phyloP scores from a whole-genome alignment of 768 basidiomycete species.

The Phylloporus rhodoxanthus region DNA sequence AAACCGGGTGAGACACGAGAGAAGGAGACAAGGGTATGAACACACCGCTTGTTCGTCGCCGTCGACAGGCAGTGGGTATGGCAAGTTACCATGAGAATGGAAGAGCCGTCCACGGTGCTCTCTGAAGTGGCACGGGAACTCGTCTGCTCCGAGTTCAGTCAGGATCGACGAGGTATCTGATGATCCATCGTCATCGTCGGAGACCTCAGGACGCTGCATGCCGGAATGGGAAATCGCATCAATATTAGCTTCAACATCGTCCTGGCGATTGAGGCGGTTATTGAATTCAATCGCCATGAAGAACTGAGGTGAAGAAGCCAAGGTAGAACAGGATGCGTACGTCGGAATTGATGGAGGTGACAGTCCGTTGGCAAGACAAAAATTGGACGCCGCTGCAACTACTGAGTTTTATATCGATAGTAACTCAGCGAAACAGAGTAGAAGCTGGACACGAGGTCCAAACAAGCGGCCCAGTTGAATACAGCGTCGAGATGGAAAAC shows the following conservation, averaged over 20 bases:
- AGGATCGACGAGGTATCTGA: conserved; percentile 41
- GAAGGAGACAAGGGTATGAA: conserved; percentile 1
- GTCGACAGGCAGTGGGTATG: conserved; percentile 73
- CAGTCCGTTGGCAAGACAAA: conserved; percentile 33
- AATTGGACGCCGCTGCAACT: conserved; percentile 35
- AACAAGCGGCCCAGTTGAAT: conserved; percentile 30
- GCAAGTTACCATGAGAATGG: conserved; percentile 55
- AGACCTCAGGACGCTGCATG: conserved; percentile 5
- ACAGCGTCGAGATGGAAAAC: conserved; percentile 23
- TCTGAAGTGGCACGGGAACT: conserved; percentile 55
- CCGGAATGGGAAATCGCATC: conserved; percentile 10
- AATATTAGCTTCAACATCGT: conserved; percentile 12
- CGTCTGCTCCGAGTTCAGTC: conserved; percentile 44
- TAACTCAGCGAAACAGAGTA: conserved; percentile 37
- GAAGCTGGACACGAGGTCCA: conserved; percentile 34
- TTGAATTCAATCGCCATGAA: conserved; percentile 28
- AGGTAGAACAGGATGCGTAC: conserved; percentile 12
- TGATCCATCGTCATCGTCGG: conserved; percentile 30
- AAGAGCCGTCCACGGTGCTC: conserved; percentile 60
- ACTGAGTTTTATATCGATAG: conserved; percentile 37
- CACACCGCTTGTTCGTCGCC: conserved; percentile 61
- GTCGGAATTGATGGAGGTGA: conserved; percentile 25
- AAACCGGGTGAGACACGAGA: background rate
- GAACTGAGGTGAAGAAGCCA: conserved; percentile 3
- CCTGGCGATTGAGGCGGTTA: conserved; percentile 20